Base-by-base conservation (phyloP, 192 early-diverging fungal genomes). In the Ambispora gerdemannii region DNA sequence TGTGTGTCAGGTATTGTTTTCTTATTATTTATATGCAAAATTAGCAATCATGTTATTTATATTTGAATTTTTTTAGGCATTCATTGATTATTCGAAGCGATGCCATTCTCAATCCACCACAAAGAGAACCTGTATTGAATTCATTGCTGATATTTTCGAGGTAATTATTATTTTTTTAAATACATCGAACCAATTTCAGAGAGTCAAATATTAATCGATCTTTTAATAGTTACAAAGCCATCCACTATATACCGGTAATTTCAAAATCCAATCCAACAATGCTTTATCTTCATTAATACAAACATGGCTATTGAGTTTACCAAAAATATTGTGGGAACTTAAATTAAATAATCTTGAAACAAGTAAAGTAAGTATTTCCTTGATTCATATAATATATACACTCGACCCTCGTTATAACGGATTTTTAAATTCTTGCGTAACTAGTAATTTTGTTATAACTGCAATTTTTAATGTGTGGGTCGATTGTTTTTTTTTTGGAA, bases 321-420 rank as follows among this genome's bases (percentile, higher is more conserved):
- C 84, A 24, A 83, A 81, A 59, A 51, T 83, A 51, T 52, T 86
- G 38, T 84, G 78, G 76, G 81, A 86, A 30, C 63, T 86, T 0
- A 82, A 75, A 20, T 73, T 72, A 1, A 75, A 76, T 49, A 72
- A 76, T 27, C 25, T 81, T 33, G 82, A 86, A 59, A 82, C 82
- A 0, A 82, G 67, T 17, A 51, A 74, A 72, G 77, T 77, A 55
- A 62, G n/a, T n/a, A n/a, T n/a, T n/a, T n/a, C n/a, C n/a, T n/a
- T n/a, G n/a, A n/a, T n/a, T n/a, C n/a, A n/a, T n/a, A n/a, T n/a
- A n/a, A n/a, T n/a, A n/a, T n/a, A n/a, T 74, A 20, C 31, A 8
- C 32, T 4, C 31, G 32, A 28, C 38, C 15, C 7, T 15, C 7
- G 6, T 43, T 43, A 43, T 6, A 43, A 43, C 15, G 7, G 38